phyloP scores from a whole-genome alignment of 2,329 filamentous ascomycete species.

The Colletotrichum sp. region DNA sequence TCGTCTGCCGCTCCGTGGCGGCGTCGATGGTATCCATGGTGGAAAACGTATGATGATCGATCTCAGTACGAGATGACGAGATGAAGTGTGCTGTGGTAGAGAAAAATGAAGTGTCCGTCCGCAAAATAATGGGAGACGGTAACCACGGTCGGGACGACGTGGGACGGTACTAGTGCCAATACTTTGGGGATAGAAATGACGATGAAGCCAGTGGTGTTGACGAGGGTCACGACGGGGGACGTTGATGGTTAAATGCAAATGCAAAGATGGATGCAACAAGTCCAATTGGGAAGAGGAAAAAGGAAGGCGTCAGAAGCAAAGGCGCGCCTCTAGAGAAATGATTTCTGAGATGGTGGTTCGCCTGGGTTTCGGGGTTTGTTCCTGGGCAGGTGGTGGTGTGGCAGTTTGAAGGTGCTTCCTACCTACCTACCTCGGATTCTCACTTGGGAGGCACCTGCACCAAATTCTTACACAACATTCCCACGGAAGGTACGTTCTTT shows the following conservation, averaged over 20 bases:
- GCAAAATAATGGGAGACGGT: not conserved
- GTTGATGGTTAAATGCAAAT: not conserved
- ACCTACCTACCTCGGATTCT: not conserved
- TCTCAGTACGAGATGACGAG: not conserved
- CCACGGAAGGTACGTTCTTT: not conserved
- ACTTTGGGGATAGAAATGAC: not conserved
- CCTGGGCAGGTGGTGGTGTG: not conserved
- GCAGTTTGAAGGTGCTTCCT: not conserved
- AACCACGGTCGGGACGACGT: not conserved
- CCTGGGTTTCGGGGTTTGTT: not conserved
- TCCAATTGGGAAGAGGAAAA: not conserved
- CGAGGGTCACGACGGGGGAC: not conserved
- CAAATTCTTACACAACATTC: not conserved
- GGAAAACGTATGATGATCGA: not conserved
- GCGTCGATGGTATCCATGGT: not conserved
- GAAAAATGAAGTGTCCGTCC: not conserved
- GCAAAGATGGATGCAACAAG: not conserved
- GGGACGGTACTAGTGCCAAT: not conserved
- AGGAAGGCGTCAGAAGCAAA: not conserved
- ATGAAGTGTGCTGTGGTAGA: not conserved
- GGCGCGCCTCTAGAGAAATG: not conserved
- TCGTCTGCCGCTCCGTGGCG: not conserved
- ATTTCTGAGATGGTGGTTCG: not conserved
- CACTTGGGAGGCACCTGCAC: not conserved
- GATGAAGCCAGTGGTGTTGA: not conserved